phyloP scores from a whole-genome alignment of 1,139 yeast species.

The Taphrina flavorubra region DNA sequence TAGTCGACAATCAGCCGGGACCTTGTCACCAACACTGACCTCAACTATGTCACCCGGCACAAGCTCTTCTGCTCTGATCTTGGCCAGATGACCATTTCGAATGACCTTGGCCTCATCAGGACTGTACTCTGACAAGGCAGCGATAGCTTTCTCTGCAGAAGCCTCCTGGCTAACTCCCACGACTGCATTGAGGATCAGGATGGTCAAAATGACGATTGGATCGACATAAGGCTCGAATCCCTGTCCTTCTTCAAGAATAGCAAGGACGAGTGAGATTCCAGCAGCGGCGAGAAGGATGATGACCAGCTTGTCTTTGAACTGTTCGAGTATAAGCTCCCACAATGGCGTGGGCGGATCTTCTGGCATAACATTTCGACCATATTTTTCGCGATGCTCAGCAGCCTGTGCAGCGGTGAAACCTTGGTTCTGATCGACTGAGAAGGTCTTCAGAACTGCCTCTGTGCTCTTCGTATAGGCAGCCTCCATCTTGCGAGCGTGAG shows the following conservation, averaged over 20 bases:
- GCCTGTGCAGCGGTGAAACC: slow-evolving; percentile 49
- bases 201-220: slow-evolving; percentile 54
- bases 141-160: slow-evolving; percentile 56
- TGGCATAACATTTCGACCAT: slow-evolving; percentile 50
- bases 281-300: slow-evolving; percentile 54
- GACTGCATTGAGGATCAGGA: slow-evolving; percentile 54
- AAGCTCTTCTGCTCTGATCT: slow-evolving; percentile 56
- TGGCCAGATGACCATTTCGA: slow-evolving; percentile 52
- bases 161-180: slow-evolving; percentile 56
- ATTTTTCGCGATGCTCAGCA: slow-evolving; percentile 45
- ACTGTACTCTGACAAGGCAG: slow-evolving; percentile 54
- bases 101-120: slow-evolving; percentile 55
- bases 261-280: slow-evolving; percentile 53
- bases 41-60: slow-evolving; percentile 60
- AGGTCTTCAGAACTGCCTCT: slow-evolving; percentile 47
- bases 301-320: slow-evolving; percentile 54
- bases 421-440: slow-evolving; percentile 47
- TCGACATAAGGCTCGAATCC: slow-evolving; percentile 53
- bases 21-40: slow-evolving; percentile 56
- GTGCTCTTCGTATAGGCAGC: slow-evolving; percentile 47
- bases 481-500: slow-evolving; percentile 46
- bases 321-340: slow-evolving; percentile 52
- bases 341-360: slow-evolving; percentile 53
- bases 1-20: slow-evolving; percentile 59
- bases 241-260: slow-evolving; percentile 52